Base-by-base conservation (phyloP, 257 asterid genomes). In the Rauvolfia tetraphylla region DNA sequence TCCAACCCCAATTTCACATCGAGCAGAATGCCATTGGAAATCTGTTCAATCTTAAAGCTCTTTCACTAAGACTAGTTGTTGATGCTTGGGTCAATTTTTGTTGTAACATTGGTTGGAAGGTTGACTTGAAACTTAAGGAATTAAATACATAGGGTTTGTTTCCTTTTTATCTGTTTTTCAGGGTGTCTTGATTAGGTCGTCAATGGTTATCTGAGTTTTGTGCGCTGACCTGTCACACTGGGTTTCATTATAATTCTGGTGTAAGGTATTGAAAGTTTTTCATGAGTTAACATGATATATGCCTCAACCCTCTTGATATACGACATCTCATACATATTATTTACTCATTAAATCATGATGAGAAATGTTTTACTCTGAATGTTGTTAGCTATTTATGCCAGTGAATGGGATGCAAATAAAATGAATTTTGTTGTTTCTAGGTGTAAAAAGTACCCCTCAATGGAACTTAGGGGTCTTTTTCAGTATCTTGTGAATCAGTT, bases 401-500 rank as follows among this genome's bases (percentile, higher is more conserved):
- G 46, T 34, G 70, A 63, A 33, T 46, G 53, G 3, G 29, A 34
- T 75, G 34, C 44, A 57, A 31, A 66, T 70, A 5, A 66, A 79
- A 51, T 75, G 49, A 17, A 36, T 72, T 81, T 72, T 25, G 46
- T 29, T 83, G 69, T 80, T 75, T 80, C 71, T 78, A 95, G 99
- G 92, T 95, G 99, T 87, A 95, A 95, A 87, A 95, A 95, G 81
- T 95, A 95, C 69, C 99, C 99, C 49, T 95, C 99, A 17, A 93
- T 95, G 99, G 99, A 95, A 84, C 95, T 95, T 79, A 84, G 98
- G 84, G 99, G 99, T 61, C 98, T 95, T 77, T 95, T 95, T 86
- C 99, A 95, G 89, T 95, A 95, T 84, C 98, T 95, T 77, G 96
- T 88, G 34, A 93, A 95, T 83, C 99, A 95, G 82, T 89, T 95